Evolutionary conservation across 768 basidiomycete genomes (phyloP).

Genomic region (Baorangia bicolor): DNA sequence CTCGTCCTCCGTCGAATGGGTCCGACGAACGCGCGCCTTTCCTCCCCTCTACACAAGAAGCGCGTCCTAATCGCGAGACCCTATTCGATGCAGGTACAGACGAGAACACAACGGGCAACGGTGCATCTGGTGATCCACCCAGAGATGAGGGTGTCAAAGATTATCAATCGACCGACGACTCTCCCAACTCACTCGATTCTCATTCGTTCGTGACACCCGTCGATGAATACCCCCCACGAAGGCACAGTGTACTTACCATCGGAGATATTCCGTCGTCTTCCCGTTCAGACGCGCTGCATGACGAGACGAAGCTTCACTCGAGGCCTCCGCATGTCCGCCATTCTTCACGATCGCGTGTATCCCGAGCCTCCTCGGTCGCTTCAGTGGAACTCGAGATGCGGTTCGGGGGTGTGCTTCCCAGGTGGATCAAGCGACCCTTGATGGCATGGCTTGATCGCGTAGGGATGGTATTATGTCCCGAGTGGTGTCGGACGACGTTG

Average conservation of each 20-base stretch:
- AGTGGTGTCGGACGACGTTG: slow-evolving; percentile 75
- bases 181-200: slow-evolving; percentile 30
- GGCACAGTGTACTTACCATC: slow-evolving; percentile 26
- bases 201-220: slow-evolving; percentile 24
- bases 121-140: slow-evolving; percentile 1
- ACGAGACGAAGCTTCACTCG: slow-evolving; percentile 18
- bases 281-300: slow-evolving; percentile 1
- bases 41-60: slow-evolving; percentile 19
- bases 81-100: slow-evolving; percentile 10
- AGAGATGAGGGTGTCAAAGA: slow-evolving; percentile 23
- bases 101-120: not conserved
- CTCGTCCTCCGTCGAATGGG: slow-evolving; percentile 13
- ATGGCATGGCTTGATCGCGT: slow-evolving; percentile 69
- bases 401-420: slow-evolving; percentile 47
- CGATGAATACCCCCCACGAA: slow-evolving; percentile 28
- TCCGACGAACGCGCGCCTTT: slow-evolving; percentile 31
- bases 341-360: slow-evolving; percentile 8
- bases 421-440: slow-evolving; percentile 57
- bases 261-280: slow-evolving; percentile 28
- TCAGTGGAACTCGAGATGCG: slow-evolving; percentile 40
- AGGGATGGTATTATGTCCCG: slow-evolving; percentile 65
- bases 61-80: not conserved
- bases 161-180: slow-evolving; percentile 30
- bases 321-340: not conserved
- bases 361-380: slow-evolving; percentile 39